A percentile compares a stretch with the other conserved stretches of the same genome.
Conservation (phyloP, 2,329 filamentous ascomycete genomes). For the Sphaerulina populicola region DNA sequence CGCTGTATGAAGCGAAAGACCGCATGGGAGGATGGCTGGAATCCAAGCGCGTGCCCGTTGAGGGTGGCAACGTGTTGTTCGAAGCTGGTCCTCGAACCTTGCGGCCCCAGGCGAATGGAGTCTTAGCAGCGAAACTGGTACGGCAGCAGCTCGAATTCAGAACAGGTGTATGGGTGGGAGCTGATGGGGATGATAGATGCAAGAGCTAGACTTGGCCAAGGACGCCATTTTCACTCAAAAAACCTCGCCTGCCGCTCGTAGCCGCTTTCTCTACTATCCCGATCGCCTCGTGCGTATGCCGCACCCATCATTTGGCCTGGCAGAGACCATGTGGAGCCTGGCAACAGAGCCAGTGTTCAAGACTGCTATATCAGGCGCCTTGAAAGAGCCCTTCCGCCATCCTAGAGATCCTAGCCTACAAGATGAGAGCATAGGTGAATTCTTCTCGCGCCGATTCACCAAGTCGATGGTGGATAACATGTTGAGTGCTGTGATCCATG, state of each 20-base stretch:
- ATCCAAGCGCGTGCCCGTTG: constrained; percentile 55
- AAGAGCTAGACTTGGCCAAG: constrained; percentile 49
- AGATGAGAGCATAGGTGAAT: constrained; percentile 67
- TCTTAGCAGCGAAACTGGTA: constrained; percentile 65
- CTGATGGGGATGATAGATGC: constrained; percentile 42
- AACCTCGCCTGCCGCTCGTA: constrained; percentile 46
- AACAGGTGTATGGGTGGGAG: constrained; percentile 11
- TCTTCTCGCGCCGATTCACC: constrained; percentile 50
- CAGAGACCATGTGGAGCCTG: constrained; percentile 24
- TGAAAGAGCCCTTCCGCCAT: constrained; percentile 30
- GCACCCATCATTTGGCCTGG: constrained; percentile 33
- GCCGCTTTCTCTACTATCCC: constrained; percentile 81
- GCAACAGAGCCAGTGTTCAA: constrained; percentile 49
- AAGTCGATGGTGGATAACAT: constrained; percentile 59
- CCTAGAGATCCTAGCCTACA: constrained; percentile 33
- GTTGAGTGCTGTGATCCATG: constrained; percentile 67
- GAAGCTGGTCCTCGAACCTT: constrained; percentile 78
- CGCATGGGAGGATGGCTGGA: constrained; percentile 77
- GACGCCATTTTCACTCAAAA: constrained; percentile 50
- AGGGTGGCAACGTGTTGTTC: constrained; percentile 60
- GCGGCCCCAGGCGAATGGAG: constrained; percentile 51
- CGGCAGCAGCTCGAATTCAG: constrained; percentile 22
- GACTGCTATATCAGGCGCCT: constrained; percentile 35
- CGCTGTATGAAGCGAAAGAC: constrained; percentile 65
- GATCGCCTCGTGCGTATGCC: constrained; percentile 66